Percentiles rank a stretch among this genome's conserved stretches.
phyloP scores from a whole-genome alignment of 345 rosid species.

The Rhodomyrtus tomentosa region DNA sequence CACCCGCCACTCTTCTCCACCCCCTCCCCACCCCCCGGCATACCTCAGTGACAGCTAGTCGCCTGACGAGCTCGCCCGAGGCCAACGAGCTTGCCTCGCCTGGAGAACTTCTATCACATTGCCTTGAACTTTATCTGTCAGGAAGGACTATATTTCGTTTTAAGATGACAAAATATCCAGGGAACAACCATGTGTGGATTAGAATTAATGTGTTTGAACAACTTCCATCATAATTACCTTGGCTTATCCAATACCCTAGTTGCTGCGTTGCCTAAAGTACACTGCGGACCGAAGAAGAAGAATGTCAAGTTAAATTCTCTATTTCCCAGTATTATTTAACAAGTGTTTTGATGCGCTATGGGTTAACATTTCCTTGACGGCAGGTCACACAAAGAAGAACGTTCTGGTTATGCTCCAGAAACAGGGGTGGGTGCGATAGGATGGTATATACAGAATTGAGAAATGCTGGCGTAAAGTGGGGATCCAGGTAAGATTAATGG shows the following conservation, averaged over 20 bases:
- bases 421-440: conserved; percentile 56
- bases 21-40: too few species aligned
- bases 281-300: background rate
- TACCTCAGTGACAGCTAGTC: too few species aligned
- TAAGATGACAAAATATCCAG: background rate
- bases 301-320: background rate
- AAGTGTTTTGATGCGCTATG: background rate
- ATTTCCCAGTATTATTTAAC: background rate
- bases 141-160: background rate
- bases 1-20: too few species aligned
- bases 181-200: background rate
- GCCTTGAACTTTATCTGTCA: background rate
- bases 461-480: conserved; percentile 67
- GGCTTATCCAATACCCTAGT: background rate
- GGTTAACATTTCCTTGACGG: background rate
- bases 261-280: background rate
- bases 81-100: too few species aligned
- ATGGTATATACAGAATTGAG: conserved; percentile 62
- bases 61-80: too few species aligned
- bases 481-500: conserved; percentile 20
- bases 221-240: background rate
- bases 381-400: conserved; percentile 57
- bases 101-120: background rate
- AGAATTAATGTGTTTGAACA: background rate
- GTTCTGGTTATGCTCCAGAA: conserved; percentile 59